These are phyloP conservation scores for Parathielavia hyrcaniae DNA, from an alignment of 495 filamentous ascomycete species.

Conservation along the genomic window DNA sequence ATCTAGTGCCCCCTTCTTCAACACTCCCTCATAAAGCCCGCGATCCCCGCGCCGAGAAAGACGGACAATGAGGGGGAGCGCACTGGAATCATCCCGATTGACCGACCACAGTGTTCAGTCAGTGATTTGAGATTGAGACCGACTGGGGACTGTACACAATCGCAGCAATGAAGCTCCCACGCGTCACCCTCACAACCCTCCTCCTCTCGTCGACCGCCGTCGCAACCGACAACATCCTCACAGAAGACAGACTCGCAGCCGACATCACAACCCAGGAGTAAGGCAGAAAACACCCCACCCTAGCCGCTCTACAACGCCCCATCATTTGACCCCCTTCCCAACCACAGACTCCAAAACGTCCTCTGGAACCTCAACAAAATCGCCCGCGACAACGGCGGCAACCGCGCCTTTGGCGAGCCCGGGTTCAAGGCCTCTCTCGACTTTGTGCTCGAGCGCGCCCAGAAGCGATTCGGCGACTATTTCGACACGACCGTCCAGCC, in stretches of 20 bases:
- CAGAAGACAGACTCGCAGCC: constrained; percentile 25
- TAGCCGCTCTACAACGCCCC: neutral
- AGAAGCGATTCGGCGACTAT: constrained; percentile 30
- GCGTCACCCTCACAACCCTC: constrained; percentile 4
- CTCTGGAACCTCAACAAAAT: constrained; percentile 42
- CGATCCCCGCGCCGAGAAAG: too few species aligned
- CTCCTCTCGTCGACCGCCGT: constrained; percentile 19
- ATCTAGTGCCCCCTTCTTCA: too few species aligned
- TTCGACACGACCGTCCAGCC: constrained; percentile 48
- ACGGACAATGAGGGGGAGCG: too few species aligned
- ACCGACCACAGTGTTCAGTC: too few species aligned
- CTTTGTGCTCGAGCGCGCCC: constrained; percentile 47
- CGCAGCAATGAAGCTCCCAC: constrained; percentile 22
- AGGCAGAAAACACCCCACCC: constrained; percentile 13
- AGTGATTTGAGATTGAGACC: too few species aligned
- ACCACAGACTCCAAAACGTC: constrained; percentile 28
- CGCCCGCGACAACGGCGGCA: constrained; percentile 33
- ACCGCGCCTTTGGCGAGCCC: constrained; percentile 54
- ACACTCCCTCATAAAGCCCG: too few species aligned
- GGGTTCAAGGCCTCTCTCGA: constrained; percentile 61
- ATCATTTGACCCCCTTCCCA: neutral
- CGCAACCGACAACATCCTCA: constrained; percentile 24
- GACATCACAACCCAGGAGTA: constrained; percentile 30
- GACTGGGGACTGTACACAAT: too few species aligned
- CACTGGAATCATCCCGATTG: too few species aligned